Percentiles rank a stretch among this genome's conserved stretches.
These are phyloP conservation scores for Apiotrichum brassicae DNA, from an alignment of 1,284 basidiomycete genomes.

Conservation along the genomic window DNA sequence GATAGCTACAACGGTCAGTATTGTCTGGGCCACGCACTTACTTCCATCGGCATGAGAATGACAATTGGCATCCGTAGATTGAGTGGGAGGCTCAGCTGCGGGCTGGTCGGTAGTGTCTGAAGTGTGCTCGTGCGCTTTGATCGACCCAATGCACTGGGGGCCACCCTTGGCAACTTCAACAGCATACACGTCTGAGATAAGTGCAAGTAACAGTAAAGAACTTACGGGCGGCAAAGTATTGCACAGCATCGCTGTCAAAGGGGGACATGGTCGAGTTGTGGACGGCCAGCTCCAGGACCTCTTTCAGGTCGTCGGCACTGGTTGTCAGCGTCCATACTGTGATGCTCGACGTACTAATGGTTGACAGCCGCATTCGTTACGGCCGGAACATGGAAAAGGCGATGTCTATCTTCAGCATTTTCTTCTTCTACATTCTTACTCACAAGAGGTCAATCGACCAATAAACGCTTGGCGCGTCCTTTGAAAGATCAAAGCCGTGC, in stretches of 20 bases:
- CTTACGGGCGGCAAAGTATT: constrained; percentile 44
- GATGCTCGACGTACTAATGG: constrained; percentile 32
- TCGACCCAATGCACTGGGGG: constrained; percentile 35
- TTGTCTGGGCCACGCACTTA: no score
- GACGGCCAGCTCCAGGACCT: constrained; percentile 41
- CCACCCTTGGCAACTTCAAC: constrained; percentile 40
- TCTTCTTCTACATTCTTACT: constrained; percentile 4
- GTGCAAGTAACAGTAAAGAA: not conserved
- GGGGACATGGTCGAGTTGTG: constrained; percentile 37
- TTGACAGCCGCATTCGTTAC: constrained; percentile 36
- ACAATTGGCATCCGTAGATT: no score
- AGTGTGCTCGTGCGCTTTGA: constrained; percentile 10
- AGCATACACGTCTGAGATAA: constrained; percentile 37
- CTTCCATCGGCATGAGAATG: no score
- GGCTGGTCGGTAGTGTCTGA: no score
- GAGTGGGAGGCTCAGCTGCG: no score
- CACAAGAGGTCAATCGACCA: constrained; percentile 46
- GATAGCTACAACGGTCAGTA: no score
- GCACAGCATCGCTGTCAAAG: constrained; percentile 44
- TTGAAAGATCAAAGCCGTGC: constrained; percentile 40
- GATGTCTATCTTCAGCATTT: constrained; percentile 29
- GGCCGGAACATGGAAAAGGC: constrained; percentile 45
- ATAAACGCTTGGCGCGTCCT: constrained; percentile 31
- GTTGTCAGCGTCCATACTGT: not conserved
- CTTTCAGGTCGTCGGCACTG: constrained; percentile 36